These are phyloP conservation scores for Pochonia chlamydosporia DNA, from an alignment of 2,329 filamentous ascomycete genomes.

Conservation along the genomic window DNA sequence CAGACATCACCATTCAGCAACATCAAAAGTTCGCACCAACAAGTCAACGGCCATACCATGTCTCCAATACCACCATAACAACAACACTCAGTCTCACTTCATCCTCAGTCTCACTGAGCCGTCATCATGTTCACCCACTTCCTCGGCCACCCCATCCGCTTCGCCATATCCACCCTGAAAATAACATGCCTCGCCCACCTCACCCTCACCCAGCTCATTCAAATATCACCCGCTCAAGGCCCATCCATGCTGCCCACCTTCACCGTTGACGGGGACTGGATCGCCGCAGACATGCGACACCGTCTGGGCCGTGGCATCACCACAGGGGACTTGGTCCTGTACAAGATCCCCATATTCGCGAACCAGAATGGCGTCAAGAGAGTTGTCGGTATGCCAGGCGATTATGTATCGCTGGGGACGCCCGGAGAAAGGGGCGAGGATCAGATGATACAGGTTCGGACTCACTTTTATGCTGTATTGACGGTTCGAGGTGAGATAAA, in stretches of 20 bases:
- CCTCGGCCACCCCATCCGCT: constrained; percentile 33
- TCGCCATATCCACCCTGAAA: constrained; percentile 28
- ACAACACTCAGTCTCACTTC: background rate
- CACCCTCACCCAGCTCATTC: constrained; percentile 54
- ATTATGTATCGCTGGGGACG: constrained; percentile 65
- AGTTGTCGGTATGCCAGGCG: constrained; percentile 68
- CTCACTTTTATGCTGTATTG: background rate
- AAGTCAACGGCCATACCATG: no score
- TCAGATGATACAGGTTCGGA: constrained; percentile 59
- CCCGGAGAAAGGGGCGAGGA: constrained; percentile 42
- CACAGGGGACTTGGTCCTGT: constrained; percentile 83
- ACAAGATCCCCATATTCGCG: constrained; percentile 64
- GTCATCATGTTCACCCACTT: constrained; percentile 20
- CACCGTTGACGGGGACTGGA: constrained; percentile 57
- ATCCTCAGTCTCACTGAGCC: background rate
- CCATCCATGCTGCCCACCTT: constrained; percentile 91
- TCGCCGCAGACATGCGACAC: constrained; percentile 63
- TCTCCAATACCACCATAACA: no score
- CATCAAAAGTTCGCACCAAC: no score
- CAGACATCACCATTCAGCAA: no score
- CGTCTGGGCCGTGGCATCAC: constrained; percentile 57
- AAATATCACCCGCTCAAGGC: constrained; percentile 56
- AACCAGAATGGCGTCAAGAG: constrained; percentile 67
- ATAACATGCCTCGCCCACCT: constrained; percentile 36
- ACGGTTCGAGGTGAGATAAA: no score